Evolutionary conservation across 2,329 filamentous ascomycete genomes (phyloP).

Genomic region (Knufia fluminis): DNA sequence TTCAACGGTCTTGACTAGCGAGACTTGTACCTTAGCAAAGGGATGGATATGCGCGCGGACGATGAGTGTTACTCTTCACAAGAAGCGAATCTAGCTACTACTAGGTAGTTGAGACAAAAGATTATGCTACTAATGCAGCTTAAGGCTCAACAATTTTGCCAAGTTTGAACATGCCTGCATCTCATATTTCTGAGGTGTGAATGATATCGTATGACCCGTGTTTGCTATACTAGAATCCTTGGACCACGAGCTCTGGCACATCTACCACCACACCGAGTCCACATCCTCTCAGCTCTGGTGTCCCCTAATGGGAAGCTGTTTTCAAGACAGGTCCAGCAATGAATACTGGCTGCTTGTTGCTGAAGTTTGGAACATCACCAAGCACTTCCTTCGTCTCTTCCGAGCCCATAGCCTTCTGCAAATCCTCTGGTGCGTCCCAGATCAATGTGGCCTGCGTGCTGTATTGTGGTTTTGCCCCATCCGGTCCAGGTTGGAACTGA

Average conservation of each 20-base stretch:
- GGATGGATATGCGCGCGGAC: background rate
- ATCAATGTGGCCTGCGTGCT: constrained; percentile 12
- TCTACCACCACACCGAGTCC: too few species aligned
- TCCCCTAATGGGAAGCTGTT: background rate
- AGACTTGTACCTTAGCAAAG: background rate
- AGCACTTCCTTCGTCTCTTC: constrained; percentile 10
- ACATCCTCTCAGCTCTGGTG: background rate
- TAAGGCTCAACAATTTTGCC: too few species aligned
- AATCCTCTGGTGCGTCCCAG: constrained; percentile 15
- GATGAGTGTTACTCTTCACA: too few species aligned
- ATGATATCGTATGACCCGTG: too few species aligned
- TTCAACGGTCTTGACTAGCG: background rate
- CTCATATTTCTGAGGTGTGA: too few species aligned
- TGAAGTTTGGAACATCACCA: constrained; percentile 19
- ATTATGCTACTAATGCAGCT: too few species aligned
- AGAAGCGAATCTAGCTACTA: background rate
- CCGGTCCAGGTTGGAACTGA: constrained; percentile 7
- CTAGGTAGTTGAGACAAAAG: too few species aligned
- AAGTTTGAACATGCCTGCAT: too few species aligned
- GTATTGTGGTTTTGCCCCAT: constrained; percentile 14
- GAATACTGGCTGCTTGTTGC: constrained; percentile 15
- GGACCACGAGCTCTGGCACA: too few species aligned
- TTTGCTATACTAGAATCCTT: too few species aligned
- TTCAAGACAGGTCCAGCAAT: constrained; percentile 13
- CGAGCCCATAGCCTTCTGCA: constrained; percentile 10